These are phyloP conservation scores for Nicotiana otophora DNA, from an alignment of 257 asterid species.

Conservation along the genomic window DNA sequence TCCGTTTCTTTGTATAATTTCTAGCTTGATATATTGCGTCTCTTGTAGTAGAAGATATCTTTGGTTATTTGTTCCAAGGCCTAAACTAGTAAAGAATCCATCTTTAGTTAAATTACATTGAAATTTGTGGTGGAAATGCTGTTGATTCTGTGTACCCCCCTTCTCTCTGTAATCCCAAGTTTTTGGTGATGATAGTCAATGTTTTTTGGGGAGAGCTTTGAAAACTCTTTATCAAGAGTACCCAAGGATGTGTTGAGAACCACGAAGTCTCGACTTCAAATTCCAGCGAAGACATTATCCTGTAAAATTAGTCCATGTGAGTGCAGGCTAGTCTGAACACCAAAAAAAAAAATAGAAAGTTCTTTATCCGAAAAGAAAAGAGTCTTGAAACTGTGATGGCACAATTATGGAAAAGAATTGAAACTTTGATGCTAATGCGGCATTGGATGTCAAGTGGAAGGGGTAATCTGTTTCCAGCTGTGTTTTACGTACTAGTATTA, in stretches of 20 bases:
- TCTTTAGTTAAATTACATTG: background rate
- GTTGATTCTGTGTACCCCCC: background rate
- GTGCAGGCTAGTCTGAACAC: no score
- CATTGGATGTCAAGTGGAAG: background rate
- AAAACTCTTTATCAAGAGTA: no score
- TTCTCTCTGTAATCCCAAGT: background rate
- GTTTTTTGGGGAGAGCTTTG: no score
- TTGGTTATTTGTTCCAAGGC: background rate
- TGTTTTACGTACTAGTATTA: no score
- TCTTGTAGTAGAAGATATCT: background rate
- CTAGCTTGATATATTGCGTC: background rate
- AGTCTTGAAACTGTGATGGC: background rate
- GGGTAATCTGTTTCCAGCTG: background rate
- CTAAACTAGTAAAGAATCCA: background rate
- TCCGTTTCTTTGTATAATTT: background rate
- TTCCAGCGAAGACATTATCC: no score
- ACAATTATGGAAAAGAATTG: background rate
- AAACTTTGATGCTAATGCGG: background rate
- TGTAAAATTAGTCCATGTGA: no score
- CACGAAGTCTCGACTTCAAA: no score
- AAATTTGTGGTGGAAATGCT: background rate
- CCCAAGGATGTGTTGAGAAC: no score
- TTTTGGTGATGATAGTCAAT: no score
- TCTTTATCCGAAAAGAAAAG: no score
- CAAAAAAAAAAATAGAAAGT: no score